Conservation (phyloP, 2,329 filamentous ascomycete genomes). For the Plenodomus biglobosus region DNA sequence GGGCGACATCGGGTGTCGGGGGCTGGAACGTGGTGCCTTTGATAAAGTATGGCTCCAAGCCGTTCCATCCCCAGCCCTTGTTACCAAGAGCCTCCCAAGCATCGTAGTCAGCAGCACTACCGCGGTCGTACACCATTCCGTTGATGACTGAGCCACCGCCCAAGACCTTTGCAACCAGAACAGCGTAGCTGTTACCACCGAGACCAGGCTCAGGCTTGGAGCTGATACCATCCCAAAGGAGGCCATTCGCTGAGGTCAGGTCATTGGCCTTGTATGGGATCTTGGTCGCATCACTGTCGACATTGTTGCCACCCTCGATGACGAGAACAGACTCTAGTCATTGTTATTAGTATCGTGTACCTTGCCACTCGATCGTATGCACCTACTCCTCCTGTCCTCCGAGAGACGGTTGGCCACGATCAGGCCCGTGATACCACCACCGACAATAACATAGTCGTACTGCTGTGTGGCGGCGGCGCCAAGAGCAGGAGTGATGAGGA, state of each 20-base stretch:
- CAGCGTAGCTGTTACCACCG: constrained; percentile 22
- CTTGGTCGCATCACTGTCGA: constrained; percentile 24
- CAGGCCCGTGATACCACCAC: constrained; percentile 34
- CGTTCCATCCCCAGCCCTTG: constrained; percentile 60
- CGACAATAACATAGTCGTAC: constrained; percentile 39
- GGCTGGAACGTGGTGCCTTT: constrained; percentile 33
- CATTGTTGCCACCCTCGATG: constrained; percentile 29
- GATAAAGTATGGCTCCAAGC: constrained; percentile 37
- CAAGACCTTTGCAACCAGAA: constrained; percentile 30
- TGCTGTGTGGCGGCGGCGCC: constrained; percentile 11
- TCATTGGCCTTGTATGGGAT: constrained; percentile 33
- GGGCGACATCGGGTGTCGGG: constrained; percentile 19
- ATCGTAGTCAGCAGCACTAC: constrained; percentile 47
- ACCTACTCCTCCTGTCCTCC: constrained; percentile 27
- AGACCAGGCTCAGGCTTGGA: constrained; percentile 27
- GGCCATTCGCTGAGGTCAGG: constrained; percentile 20
- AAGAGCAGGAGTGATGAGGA: constrained; percentile 22
- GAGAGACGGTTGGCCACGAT: constrained; percentile 33
- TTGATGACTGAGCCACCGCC: constrained; percentile 38
- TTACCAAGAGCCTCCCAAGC: constrained; percentile 63
- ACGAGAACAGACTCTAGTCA: constrained; percentile 27
- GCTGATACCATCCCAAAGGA: constrained; percentile 24
- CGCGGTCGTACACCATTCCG: constrained; percentile 43
- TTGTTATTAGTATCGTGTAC: constrained; percentile 2
- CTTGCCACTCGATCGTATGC: not conserved